Evolutionary conservation across 495 filamentous ascomycete species (phyloP).

Genomic region (Trichoderma reesei): DNA sequence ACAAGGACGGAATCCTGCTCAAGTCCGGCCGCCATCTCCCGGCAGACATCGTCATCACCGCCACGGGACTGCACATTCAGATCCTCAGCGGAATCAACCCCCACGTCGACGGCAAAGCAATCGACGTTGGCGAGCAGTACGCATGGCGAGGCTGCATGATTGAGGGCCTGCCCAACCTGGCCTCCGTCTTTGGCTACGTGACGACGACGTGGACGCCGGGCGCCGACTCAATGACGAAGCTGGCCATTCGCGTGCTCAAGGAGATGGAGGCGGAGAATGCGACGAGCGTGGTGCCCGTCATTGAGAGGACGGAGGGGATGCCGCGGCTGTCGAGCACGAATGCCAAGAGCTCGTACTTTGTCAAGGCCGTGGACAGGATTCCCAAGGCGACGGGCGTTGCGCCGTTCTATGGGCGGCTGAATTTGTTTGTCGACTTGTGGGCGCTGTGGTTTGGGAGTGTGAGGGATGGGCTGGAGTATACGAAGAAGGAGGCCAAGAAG

Average conservation of each 20-base stretch:
- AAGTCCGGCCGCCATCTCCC: slow-evolving; percentile 46
- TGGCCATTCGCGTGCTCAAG: slow-evolving; percentile 29
- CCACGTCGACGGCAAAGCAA: slow-evolving; percentile 43
- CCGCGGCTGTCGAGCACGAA: slow-evolving; percentile 12
- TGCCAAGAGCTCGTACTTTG: slow-evolving; percentile 10
- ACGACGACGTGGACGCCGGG: slow-evolving; percentile 50
- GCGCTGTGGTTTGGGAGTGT: slow-evolving; percentile 6
- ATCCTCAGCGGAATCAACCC: slow-evolving; percentile 42
- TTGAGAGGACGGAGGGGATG: slow-evolving; percentile 13
- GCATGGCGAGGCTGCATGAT: slow-evolving; percentile 42
- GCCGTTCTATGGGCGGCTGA: slow-evolving; percentile 1
- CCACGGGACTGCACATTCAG: slow-evolving; percentile 56
- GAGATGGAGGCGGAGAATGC: slow-evolving; percentile 27
- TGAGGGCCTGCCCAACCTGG: slow-evolving; percentile 30
- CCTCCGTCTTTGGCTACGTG: slow-evolving; percentile 34
- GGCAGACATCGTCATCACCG: slow-evolving; percentile 65
- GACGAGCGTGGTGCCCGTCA: slow-evolving; percentile 19
- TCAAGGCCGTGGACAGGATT: slow-evolving; percentile 6
- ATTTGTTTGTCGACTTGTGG: background rate
- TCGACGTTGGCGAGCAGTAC: slow-evolving; percentile 45
- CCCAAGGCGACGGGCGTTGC: background rate
- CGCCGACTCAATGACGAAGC: slow-evolving; percentile 23
- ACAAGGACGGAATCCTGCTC: slow-evolving; percentile 46
- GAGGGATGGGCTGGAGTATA: background rate
- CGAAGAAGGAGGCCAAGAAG: background rate